Conservation (phyloP, 768 basidiomycete genomes). For the Tulasnella sp. region DNA sequence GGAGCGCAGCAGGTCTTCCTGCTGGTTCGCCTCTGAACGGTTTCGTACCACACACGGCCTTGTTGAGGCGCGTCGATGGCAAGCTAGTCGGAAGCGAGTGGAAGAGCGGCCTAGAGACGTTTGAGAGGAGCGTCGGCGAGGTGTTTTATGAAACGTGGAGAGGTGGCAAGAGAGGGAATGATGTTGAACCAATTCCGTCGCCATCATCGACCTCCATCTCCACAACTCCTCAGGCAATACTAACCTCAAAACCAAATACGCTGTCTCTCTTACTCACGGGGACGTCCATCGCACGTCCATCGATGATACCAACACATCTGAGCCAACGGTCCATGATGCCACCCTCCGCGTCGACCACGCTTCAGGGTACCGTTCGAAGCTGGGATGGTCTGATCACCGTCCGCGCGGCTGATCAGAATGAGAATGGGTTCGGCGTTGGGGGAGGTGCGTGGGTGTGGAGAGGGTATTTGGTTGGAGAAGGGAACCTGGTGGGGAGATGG, state of each 20-base stretch:
- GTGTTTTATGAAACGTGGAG: constrained; percentile 3
- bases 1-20: neutral
- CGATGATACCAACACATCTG: neutral
- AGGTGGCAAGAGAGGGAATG: constrained; percentile 1
- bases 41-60: neutral
- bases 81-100: neutral
- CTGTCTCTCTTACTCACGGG: neutral
- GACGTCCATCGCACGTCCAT: neutral
- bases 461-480: constrained; percentile 61
- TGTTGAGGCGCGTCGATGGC: neutral
- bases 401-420: constrained; percentile 24
- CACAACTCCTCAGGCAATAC: no score
- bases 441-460: constrained; percentile 65
- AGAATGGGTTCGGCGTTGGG: neutral
- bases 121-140: neutral
- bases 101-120: neutral
- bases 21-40: neutral
- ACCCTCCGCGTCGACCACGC: neutral
- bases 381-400: constrained; percentile 73
- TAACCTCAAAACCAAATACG: no score
- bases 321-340: neutral
- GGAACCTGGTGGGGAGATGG: constrained; percentile 76
- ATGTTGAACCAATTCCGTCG: neutral
- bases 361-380: constrained; percentile 55
- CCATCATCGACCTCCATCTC: no score